Evolutionary conservation across 805 yeast species (phyloP).

Genomic region (Yamadazyma kitorensis): DNA sequence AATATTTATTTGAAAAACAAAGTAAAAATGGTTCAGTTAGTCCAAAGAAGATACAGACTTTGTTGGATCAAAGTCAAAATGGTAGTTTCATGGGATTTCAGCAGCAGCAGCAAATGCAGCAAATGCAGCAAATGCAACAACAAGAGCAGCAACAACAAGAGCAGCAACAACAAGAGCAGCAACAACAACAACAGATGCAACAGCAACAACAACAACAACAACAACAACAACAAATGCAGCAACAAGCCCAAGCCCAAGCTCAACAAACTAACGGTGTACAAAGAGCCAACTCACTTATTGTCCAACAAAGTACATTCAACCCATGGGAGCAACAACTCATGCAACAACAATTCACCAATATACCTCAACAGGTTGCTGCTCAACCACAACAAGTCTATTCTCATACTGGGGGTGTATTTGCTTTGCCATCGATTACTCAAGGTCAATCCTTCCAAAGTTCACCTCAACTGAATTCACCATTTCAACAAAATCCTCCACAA

Average conservation of each 20-base stretch:
- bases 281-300: constrained; percentile 27
- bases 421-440: constrained; percentile 14
- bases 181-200: constrained; percentile 2
- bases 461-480: constrained; percentile 9
- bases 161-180: not conserved
- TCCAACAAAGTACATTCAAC: constrained; percentile 37
- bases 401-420: constrained; percentile 7
- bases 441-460: constrained; percentile 7
- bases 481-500: constrained; percentile 10
- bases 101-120: not conserved
- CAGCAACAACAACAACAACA: constrained; percentile 4
- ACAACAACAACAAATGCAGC: constrained; percentile 6
- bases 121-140: constrained; percentile 2
- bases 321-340: constrained; percentile 34
- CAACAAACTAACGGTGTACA: constrained; percentile 4
- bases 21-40: constrained; percentile 22
- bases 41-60: constrained; percentile 1
- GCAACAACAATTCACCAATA: constrained; percentile 7
- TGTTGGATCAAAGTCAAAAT: constrained; percentile 4
- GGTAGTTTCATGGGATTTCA: constrained; percentile 1
- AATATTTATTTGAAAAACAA: constrained; percentile 67
- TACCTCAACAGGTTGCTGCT: not conserved
- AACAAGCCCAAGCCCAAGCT: not conserved
- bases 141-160: constrained; percentile 7
- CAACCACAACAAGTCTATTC: constrained; percentile 1